Evolutionary conservation across 2,329 filamentous ascomycete genomes (phyloP), one percentile per base, ranked within the genome.

Genomic region (Metarhizium sp.): DNA sequence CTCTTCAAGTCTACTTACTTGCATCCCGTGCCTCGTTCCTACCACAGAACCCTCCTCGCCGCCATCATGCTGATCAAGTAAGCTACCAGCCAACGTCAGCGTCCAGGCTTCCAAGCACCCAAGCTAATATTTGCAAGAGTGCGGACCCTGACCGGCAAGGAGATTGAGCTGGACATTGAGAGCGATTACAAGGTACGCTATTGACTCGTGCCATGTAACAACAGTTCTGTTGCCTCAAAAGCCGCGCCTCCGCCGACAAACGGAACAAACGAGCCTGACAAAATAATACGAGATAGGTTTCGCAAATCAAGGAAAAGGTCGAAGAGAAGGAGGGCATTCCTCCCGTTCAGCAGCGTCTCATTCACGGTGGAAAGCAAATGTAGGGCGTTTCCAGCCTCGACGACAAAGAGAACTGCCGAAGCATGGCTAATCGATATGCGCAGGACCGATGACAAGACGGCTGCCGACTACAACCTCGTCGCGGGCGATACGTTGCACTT

Each of bases 281-380:
- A 16, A 48, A 6, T 6, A 43, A 6, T 4, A 6, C 16, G 20
- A 50, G 7, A 51, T 62, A 95, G 91, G 89, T 97, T 64, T 86
- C 88, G 45, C 86, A 92, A 71, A 97, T 99, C 80, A 99, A 99
- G 80, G 94, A 97, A 75, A 92, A 92, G 67, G 94, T 99, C 55
- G 94, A 99, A 74, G 94, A 99, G 78, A 97, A 97, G 76, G 94
- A 97, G 71, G 94, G 94, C 56, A 99, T 99, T 65, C 92, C 94
- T 47, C 94, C 94, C 1, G 91, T 94, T 18, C 94, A 99, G 75
- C 94, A 99, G 75, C 86, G 94, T 57, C 78, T 99, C 62, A 99
- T 99, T 67, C 96, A 87, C 69, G 91, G 92, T 54, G 94, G 94
- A 67, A 99, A 99, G 78, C 94, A 99, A 72, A 96, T 99, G 94